A percentile compares a stretch with the other conserved stretches of the same genome.
phyloP scores from a whole-genome alignment of 148 eudicot species.

The Amaranthus palmeri region DNA sequence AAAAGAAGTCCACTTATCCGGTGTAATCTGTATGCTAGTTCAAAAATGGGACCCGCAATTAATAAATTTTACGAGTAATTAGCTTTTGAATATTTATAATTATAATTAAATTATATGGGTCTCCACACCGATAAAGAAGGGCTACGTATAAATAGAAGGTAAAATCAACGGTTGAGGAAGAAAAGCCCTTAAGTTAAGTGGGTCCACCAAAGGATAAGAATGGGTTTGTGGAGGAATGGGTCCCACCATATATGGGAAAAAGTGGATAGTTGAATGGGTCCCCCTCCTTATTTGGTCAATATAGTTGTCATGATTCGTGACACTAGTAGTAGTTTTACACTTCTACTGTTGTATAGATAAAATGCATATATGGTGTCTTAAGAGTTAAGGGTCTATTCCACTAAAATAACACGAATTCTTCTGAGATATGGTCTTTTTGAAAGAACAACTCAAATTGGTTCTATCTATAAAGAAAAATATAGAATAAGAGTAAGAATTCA shows the following conservation, averaged over 20 bases:
- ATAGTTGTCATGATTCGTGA: slow-evolving; percentile 3
- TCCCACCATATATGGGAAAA: neutral
- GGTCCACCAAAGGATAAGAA: slow-evolving; percentile 30
- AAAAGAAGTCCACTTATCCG: slow-evolving; percentile 48
- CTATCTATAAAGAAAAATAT: no score
- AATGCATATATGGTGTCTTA: neutral
- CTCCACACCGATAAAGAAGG: slow-evolving; percentile 12
- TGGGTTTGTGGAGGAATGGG: slow-evolving; percentile 21
- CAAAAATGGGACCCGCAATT: slow-evolving; percentile 33
- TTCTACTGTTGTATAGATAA: slow-evolving; percentile 13
- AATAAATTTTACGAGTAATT: neutral
- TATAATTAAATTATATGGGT: neutral
- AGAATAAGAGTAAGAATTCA: no score
- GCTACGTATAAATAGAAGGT: slow-evolving; percentile 12
- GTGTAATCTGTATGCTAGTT: slow-evolving; percentile 26
- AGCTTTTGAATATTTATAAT: neutral
- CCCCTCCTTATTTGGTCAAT: slow-evolving; percentile 18
- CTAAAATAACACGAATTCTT: no score
- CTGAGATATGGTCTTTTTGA: no score
- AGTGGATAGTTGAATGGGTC: neutral
- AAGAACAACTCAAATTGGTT: no score
- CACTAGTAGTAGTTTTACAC: neutral
- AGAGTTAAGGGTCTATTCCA: no score
- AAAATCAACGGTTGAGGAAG: slow-evolving; percentile 21
- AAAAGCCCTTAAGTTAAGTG: neutral